Evolutionary conservation across 768 basidiomycete genomes (phyloP), one percentile per base, ranked within the genome.

Genomic region (Lactifluus rugatus): DNA sequence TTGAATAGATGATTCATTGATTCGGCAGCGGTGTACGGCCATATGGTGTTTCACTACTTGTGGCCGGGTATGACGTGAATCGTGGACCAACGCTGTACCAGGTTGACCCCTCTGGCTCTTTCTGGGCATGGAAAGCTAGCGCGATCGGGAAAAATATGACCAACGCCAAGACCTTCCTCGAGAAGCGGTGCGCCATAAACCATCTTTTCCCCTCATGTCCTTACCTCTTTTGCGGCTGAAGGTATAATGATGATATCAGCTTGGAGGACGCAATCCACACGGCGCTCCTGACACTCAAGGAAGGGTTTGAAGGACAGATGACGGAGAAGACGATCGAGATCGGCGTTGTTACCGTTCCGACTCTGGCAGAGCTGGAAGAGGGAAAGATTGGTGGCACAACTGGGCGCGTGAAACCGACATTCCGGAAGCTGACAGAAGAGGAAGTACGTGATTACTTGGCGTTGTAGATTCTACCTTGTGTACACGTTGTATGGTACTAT

Each of bases 281-380:
- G 13, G 96, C 96, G 34, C 82, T 99, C 28, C 74, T 99, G 64
- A 99, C 96, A 36, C 77, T 98, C 64, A 98, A 99, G 74, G 96
- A 98, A 74, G 94, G 96, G 3, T 99, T 98, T 67, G 96, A 99
- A 73, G 96, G 96, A n/a, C 91, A 97, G 70, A 97, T 99, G 95
- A 97, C 95, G 28, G 96, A 97, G 75, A 94, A 96, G 77, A 99
- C 96, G 47, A 96, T 99, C 68, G 96, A 99, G 75, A 92, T 99
- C 52, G 96, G 96, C 34, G 85, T 99, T 41, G 82, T 98, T 63
- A 95, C 93, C 50, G 88, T 94, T 16, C 91, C 93, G 8, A 88
- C 87, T 13, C 67, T 72, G 21, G 79, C 78, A 48, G 84, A 85
- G 57, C 75, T 85, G 37, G 85, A 86, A 66, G 82, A 80, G 41